phyloP scores from a whole-genome alignment of 129 eudicot genomes.

The Centrapalus pauciflorus region DNA sequence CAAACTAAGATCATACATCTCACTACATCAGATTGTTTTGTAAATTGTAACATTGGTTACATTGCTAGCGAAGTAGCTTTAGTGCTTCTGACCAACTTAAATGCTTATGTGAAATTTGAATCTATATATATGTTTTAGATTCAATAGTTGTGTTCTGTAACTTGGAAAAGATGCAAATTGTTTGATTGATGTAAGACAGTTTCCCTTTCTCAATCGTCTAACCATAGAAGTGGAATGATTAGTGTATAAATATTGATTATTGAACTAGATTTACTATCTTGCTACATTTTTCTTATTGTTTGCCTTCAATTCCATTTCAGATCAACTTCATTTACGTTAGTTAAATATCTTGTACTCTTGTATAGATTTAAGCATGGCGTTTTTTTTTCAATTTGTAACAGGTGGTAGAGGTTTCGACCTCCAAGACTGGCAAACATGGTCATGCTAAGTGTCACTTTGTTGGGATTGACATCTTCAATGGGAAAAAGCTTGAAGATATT shows the following conservation, averaged over 20 bases:
- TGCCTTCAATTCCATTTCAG: neutral
- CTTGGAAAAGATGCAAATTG: neutral
- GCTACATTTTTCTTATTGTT: neutral
- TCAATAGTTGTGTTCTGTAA: too few species aligned
- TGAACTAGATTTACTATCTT: neutral
- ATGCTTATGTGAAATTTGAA: too few species aligned
- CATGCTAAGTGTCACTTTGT: slow-evolving; percentile 84
- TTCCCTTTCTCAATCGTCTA: neutral
- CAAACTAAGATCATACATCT: too few species aligned
- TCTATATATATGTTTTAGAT: too few species aligned
- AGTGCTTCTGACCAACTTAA: too few species aligned
- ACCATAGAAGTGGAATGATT: neutral
- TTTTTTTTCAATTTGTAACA: neutral
- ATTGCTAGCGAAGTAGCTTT: too few species aligned
- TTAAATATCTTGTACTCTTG: neutral
- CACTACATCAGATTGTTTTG: too few species aligned
- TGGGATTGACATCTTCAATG: slow-evolving; percentile 64
- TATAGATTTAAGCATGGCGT: neutral
- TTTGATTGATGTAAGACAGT: neutral
- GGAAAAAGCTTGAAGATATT: slow-evolving; percentile 78
- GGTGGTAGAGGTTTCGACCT: slow-evolving; percentile 83
- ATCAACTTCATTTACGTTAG: neutral
- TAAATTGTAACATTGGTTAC: too few species aligned
- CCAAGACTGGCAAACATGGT: slow-evolving; percentile 82
- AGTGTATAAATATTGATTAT: too few species aligned